Evolutionary conservation across 2,329 filamentous ascomycete species (phyloP).

Genomic region (Colletotrichum coccodes): DNA sequence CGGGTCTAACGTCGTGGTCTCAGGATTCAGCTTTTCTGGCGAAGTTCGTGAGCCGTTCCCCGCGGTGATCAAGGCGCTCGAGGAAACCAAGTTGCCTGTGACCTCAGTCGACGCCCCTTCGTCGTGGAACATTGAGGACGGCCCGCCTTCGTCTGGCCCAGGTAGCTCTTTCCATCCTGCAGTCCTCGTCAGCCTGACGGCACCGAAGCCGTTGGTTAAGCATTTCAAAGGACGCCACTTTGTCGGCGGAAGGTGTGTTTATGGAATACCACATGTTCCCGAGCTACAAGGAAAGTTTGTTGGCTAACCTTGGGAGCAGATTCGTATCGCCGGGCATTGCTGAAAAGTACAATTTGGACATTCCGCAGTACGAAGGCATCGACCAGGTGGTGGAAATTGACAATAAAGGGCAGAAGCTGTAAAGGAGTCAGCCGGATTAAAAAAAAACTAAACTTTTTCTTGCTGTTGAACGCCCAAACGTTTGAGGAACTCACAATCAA

Average conservation of each 20-base stretch:
- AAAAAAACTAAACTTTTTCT: slow-evolving; percentile 18
- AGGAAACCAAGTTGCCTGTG: slow-evolving; percentile 78
- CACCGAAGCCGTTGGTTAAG: slow-evolving; percentile 89
- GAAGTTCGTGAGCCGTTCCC: slow-evolving; percentile 94
- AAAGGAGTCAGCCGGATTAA: slow-evolving; percentile 37
- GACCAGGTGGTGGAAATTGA: slow-evolving; percentile 89
- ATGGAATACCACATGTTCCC: not conserved
- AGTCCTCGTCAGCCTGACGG: slow-evolving; percentile 87
- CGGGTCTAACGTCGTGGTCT: slow-evolving; percentile 21
- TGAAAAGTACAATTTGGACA: slow-evolving; percentile 85
- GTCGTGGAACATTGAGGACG: slow-evolving; percentile 91
- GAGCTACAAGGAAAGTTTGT: not conserved
- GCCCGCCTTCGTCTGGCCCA: slow-evolving; percentile 80
- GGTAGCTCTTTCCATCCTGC: slow-evolving; percentile 85
- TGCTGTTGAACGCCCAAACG: too few relatives aligned
- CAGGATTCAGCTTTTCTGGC: slow-evolving; percentile 91
- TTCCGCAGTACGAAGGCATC: slow-evolving; percentile 84
- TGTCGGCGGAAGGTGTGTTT: slow-evolving; percentile 79
- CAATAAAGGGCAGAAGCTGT: slow-evolving; percentile 62
- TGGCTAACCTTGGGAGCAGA: slow-evolving; percentile 50
- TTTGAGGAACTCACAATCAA: not conserved
- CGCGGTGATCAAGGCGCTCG: slow-evolving; percentile 80
- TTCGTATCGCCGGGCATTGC: slow-evolving; percentile 84
- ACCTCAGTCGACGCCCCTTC: slow-evolving; percentile 93
- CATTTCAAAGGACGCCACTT: slow-evolving; percentile 91